phyloP scores from a whole-genome alignment of 2,329 filamentous ascomycete genomes.

The Fusarium avenaceum region DNA sequence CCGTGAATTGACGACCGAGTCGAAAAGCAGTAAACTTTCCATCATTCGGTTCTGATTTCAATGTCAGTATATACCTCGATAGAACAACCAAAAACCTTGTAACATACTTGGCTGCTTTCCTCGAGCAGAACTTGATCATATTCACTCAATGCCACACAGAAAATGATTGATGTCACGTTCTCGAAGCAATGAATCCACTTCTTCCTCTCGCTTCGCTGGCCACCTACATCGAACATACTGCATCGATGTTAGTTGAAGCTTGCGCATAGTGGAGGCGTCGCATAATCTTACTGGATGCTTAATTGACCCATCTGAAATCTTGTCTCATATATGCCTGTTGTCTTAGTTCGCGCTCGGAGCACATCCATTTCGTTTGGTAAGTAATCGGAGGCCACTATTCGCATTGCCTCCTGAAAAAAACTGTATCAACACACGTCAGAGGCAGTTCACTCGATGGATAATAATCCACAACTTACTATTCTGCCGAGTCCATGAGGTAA shows the following conservation, averaged over 20 bases:
- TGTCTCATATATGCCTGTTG: conserved; percentile 98
- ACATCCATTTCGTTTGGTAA: conserved; percentile 96
- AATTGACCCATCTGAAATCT: conserved; percentile 98
- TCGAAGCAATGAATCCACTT: conserved; percentile 99
- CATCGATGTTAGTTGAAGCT: conserved; percentile 38
- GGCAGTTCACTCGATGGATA: background rate
- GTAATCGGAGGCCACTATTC: conserved; percentile 88
- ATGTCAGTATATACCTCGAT: conserved; percentile 16
- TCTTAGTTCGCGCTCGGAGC: conserved; percentile 94
- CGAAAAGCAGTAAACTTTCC: conserved; percentile 95
- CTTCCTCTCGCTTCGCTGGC: conserved; percentile 96
- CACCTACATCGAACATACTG: conserved; percentile 99
- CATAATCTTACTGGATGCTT: conserved; percentile 88
- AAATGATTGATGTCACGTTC: conserved; percentile 99
- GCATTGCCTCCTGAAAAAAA: conserved; percentile 93
- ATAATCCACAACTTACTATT: conserved; percentile 77
- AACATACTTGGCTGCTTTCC: conserved; percentile 87
- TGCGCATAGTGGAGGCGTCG: background rate
- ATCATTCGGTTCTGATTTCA: conserved; percentile 96
- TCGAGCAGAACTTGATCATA: conserved; percentile 98
- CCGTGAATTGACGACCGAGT: conserved; percentile 97
- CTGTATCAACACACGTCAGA: conserved; percentile 61
- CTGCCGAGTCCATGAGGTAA: conserved; percentile 98
- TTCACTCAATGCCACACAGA: conserved; percentile 97
- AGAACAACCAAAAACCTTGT: conserved; percentile 4